These are phyloP conservation scores for Globisporangium middletonii DNA, from an alignment of 352 stramenopile genomes.

Conservation along the genomic window DNA sequence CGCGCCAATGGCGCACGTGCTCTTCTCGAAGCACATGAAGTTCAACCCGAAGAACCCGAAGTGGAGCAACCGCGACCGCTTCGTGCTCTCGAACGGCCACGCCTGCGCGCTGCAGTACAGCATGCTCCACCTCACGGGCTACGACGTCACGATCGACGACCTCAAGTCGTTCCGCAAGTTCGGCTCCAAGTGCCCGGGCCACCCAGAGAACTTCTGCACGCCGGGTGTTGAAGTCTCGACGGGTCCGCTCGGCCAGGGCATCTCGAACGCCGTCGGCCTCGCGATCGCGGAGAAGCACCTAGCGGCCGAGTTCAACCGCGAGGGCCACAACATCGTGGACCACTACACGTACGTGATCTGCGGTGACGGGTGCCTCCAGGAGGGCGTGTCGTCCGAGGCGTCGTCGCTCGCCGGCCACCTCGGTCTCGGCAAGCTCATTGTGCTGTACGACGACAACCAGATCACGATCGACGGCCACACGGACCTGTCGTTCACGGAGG, in stretches of 20 bases:
- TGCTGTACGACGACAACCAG: constrained; percentile 99
- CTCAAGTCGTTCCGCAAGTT: constrained; percentile 97
- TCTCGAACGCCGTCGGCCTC: constrained; percentile 98
- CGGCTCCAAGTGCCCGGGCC: constrained; percentile 93
- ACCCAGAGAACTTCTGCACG: constrained; percentile 97
- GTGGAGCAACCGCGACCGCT: constrained; percentile 97
- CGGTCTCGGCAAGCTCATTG: constrained; percentile 97
- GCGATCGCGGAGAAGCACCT: constrained; percentile 97
- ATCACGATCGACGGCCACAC: constrained; percentile 99
- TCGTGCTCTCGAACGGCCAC: constrained; percentile 99
- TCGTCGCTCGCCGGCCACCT: constrained; percentile 96
- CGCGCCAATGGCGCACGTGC: constrained; percentile 96
- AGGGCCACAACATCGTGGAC: constrained; percentile 93
- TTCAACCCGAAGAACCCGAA: constrained; percentile 85
- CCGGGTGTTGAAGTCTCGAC: constrained; percentile 96
- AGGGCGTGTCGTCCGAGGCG: constrained; percentile 95
- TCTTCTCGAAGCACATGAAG: constrained; percentile 92
- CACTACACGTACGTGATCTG: constrained; percentile 99
- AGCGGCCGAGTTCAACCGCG: constrained; percentile 97
- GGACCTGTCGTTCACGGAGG: constrained; percentile 96
- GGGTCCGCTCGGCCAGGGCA: constrained; percentile 95
- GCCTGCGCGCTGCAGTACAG: constrained; percentile 98
- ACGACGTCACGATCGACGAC: constrained; percentile 94
- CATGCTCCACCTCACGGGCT: constrained; percentile 98
- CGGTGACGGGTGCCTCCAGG: constrained; percentile 98